Evolutionary conservation across 129 eudicot genomes (phyloP).

Genomic region (Daucus carota): DNA sequence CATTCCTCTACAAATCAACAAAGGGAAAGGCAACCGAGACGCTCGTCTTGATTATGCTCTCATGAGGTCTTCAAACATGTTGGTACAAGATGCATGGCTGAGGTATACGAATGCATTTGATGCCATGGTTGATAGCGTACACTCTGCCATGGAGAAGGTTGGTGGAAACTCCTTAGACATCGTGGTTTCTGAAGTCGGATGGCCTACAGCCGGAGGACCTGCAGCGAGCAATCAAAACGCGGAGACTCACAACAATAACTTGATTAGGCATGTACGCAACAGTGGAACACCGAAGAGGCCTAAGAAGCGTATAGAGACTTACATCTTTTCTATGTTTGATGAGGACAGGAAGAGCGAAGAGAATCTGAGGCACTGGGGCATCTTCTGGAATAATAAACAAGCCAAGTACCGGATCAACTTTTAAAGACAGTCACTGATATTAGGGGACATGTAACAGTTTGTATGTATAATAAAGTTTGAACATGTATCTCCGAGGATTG

Average conservation of each 20-base stretch:
- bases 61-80: conserved; percentile 3
- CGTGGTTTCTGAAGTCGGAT: conserved; percentile 47
- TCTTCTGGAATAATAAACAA: conserved; percentile 27
- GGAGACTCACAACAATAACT: conserved; percentile 16
- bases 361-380: conserved; percentile 36
- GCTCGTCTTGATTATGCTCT: conserved; percentile 24
- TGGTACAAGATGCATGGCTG: conserved; percentile 5
- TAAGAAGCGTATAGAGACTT: conserved; percentile 28
- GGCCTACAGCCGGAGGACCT: conserved; percentile 34
- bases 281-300: conserved; percentile 38
- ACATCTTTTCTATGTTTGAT: conserved; percentile 49
- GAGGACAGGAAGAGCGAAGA: conserved; percentile 29
- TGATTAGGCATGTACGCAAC: conserved; percentile 20
- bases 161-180: conserved; percentile 17
- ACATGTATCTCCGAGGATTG: neutral
- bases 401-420: conserved; percentile 12
- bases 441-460: neutral
- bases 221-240: conserved; percentile 16
- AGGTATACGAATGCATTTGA: conserved; percentile 27
- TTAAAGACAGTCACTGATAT: neutral
- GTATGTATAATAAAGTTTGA: neutral
- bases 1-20: conserved; percentile 13
- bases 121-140: conserved; percentile 26
- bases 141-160: conserved; percentile 29
- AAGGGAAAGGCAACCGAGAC: neutral